Conservation (phyloP, 1,139 yeast species). For the Scheffersomyces parashehatae region DNA sequence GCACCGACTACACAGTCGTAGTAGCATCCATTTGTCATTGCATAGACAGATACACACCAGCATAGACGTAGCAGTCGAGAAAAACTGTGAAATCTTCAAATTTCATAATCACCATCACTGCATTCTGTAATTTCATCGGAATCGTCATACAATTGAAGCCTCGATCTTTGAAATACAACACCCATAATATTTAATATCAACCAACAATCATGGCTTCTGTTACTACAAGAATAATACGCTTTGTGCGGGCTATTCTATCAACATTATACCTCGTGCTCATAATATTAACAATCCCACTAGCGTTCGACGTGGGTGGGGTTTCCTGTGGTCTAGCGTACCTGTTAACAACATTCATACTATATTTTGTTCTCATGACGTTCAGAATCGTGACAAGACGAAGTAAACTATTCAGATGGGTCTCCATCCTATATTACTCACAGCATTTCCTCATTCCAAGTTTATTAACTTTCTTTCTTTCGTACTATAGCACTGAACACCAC, state of each 20-base stretch:
- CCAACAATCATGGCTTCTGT: constrained; percentile 2
- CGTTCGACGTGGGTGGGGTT: constrained; percentile 94
- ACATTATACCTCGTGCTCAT: constrained; percentile 64
- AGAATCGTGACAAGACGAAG: constrained; percentile 55
- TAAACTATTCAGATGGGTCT: constrained; percentile 52
- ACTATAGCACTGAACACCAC: constrained; percentile 31
- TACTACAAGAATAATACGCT: constrained; percentile 9
- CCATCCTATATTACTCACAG: constrained; percentile 73
- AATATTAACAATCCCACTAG: constrained; percentile 82
- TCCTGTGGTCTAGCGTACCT: constrained; percentile 89
- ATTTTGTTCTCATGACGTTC: constrained; percentile 71
- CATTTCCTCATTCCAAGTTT: constrained; percentile 82
- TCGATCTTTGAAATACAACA: too few relatives aligned
- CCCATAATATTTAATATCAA: too few relatives aligned
- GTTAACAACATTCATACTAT: constrained; percentile 66
- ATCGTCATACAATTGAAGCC: too few relatives aligned
- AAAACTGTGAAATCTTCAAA: too few relatives aligned
- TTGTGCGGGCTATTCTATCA: constrained; percentile 43
- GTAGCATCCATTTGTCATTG: too few relatives aligned
- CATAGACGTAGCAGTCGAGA: too few relatives aligned
- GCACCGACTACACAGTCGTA: too few relatives aligned
- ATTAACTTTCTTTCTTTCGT: constrained; percentile 68
- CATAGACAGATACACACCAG: too few relatives aligned
- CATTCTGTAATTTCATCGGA: too few relatives aligned
- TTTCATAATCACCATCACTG: too few relatives aligned